Evolutionary conservation across 2,329 filamentous ascomycete species (phyloP).

Genomic region (Aspergillus texensis): DNA sequence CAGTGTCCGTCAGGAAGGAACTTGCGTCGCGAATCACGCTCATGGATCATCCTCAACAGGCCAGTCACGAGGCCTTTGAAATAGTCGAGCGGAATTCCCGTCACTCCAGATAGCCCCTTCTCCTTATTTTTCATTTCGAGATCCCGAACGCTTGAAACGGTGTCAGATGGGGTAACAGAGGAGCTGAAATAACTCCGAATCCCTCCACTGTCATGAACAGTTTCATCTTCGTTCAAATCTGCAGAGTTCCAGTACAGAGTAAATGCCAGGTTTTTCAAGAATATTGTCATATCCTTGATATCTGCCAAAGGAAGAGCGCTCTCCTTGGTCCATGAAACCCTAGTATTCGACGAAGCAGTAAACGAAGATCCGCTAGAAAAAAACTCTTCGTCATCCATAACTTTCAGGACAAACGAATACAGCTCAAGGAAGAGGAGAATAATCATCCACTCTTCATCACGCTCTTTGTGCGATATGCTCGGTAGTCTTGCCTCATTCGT

Average conservation of each 20-base stretch:
- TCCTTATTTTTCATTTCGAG: conserved; percentile 43
- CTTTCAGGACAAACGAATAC: conserved; percentile 86
- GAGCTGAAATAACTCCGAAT: conserved; percentile 51
- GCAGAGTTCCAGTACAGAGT: conserved; percentile 81
- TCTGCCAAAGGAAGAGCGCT: conserved; percentile 73
- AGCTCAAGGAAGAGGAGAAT: conserved; percentile 90
- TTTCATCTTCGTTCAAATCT: conserved; percentile 58
- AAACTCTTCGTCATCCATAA: conserved; percentile 97
- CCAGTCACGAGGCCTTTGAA: conserved; percentile 79
- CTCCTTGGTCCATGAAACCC: conserved; percentile 59
- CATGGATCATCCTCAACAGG: conserved; percentile 84
- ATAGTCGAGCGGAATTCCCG: conserved; percentile 75
- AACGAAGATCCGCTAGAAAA: conserved; percentile 61
- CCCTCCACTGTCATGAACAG: conserved; percentile 41
- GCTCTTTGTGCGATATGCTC: conserved; percentile 37
- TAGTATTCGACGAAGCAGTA: conserved; percentile 49
- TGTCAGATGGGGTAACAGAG: conserved; percentile 22
- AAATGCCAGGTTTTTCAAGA: conserved; percentile 89
- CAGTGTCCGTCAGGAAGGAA: conserved; percentile 86
- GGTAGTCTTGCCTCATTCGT: conserved; percentile 30
- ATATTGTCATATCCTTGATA: conserved; percentile 73
- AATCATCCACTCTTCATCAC: conserved; percentile 79
- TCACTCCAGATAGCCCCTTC: conserved; percentile 61
- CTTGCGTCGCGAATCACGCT: conserved; percentile 83
- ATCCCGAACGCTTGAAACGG: conserved; percentile 33